These are phyloP conservation scores for Osmanthus fragrans DNA, from an alignment of 257 asterid genomes.

Conservation along the genomic window DNA sequence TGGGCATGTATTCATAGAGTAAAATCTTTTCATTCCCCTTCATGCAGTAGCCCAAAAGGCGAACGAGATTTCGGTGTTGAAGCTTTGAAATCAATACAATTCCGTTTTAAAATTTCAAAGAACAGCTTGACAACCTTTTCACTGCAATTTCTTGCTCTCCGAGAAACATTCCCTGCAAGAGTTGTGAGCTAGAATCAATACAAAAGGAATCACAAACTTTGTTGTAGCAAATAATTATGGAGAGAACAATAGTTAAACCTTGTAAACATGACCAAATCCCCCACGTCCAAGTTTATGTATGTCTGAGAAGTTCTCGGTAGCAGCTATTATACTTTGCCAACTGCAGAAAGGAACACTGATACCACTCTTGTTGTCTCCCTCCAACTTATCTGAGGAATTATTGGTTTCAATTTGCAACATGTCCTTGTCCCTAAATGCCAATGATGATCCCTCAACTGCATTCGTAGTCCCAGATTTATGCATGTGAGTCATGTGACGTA, in stretches of 20 bases:
- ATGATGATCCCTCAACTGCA: not conserved
- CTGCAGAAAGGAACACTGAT: not conserved
- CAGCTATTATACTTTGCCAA: conserved; percentile 22
- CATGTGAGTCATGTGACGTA: not conserved
- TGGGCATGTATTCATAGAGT: conserved; percentile 47
- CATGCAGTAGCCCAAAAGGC: conserved; percentile 57
- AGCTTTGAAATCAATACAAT: not conserved
- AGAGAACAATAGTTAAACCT: not conserved
- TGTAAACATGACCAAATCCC: conserved; percentile 55
- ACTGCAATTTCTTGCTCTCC: not conserved
- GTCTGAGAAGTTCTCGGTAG: conserved; percentile 48
- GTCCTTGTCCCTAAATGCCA: not conserved
- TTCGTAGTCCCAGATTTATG: not conserved
- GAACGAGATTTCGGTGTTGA: conserved; percentile 35
- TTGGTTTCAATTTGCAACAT: not conserved
- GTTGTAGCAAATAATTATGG: not conserved
- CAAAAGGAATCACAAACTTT: not conserved
- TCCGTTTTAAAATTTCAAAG: not conserved
- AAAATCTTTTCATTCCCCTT: conserved; percentile 39
- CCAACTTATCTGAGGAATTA: not conserved
- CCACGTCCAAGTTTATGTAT: conserved; percentile 45
- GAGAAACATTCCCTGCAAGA: conserved; percentile 30
- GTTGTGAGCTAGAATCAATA: not conserved
- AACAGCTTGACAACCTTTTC: not conserved
- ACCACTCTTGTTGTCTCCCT: not conserved